A percentile compares a stretch with the other conserved stretches of the same genome.
Evolutionary conservation across 1,284 basidiomycete genomes (phyloP).

Genomic region (Rhizoctonia solani): DNA sequence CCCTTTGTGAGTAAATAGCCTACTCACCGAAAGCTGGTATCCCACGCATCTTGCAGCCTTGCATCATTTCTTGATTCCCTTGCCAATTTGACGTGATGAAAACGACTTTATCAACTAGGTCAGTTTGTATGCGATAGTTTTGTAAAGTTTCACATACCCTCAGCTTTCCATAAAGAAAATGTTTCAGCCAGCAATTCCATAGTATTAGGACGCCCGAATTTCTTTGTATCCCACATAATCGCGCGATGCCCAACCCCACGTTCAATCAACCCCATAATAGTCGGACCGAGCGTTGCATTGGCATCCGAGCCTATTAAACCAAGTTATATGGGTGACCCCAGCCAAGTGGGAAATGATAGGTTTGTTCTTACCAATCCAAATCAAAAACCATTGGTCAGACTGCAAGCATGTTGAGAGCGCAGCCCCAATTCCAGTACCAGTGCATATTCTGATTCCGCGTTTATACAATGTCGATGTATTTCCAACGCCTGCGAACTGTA

Average conservation of each 20-base stretch:
- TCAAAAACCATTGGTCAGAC: slow-evolving; percentile 9
- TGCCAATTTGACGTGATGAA: slow-evolving; percentile 67
- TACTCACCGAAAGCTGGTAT: slow-evolving; percentile 59
- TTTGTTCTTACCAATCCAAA: slow-evolving; percentile 34
- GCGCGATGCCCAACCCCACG: slow-evolving; percentile 52
- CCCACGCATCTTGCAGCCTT: slow-evolving; percentile 62
- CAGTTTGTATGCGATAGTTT: not conserved
- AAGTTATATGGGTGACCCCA: slow-evolving; percentile 53
- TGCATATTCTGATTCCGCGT: slow-evolving; percentile 53
- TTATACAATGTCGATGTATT: slow-evolving; percentile 53
- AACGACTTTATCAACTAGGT: slow-evolving; percentile 46
- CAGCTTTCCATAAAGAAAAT: slow-evolving; percentile 51
- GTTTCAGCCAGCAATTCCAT: slow-evolving; percentile 51
- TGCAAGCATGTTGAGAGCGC: slow-evolving; percentile 51
- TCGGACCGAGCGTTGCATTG: slow-evolving; percentile 53
- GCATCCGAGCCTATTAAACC: slow-evolving; percentile 61
- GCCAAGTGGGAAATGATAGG: slow-evolving; percentile 1
- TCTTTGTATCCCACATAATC: slow-evolving; percentile 39
- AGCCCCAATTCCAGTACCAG: slow-evolving; percentile 53
- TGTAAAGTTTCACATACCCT: slow-evolving; percentile 44
- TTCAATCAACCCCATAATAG: slow-evolving; percentile 55
- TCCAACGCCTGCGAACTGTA: slow-evolving; percentile 51
- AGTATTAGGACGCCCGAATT: slow-evolving; percentile 49
- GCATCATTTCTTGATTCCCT: slow-evolving; percentile 69
- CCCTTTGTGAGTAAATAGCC: not conserved